Evolutionary conservation across 352 stramenopile genomes (phyloP).

Genomic region (Peronospora farinosa): DNA sequence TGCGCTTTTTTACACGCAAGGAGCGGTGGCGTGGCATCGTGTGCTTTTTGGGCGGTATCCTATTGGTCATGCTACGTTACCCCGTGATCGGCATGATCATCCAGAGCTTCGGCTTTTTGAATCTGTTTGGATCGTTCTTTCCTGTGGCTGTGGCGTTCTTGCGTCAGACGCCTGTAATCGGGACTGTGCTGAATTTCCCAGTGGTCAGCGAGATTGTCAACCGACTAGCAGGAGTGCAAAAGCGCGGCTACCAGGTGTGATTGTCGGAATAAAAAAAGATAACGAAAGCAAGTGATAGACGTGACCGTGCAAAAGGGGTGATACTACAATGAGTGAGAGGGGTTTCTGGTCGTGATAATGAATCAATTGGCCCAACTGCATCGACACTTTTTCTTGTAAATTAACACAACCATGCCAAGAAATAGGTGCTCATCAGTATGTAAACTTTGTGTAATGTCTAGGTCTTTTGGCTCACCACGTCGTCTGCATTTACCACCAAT

Average conservation of each 20-base stretch:
- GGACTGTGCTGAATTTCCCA: conserved; percentile 81
- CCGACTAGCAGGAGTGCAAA: conserved; percentile 71
- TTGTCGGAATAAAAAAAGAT: neutral
- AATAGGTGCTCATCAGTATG: neutral
- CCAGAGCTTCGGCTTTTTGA: conserved; percentile 92
- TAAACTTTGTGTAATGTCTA: neutral
- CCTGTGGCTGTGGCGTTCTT: conserved; percentile 90
- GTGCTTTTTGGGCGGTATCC: conserved; percentile 90
- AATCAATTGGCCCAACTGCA: neutral
- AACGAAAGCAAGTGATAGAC: conserved; percentile 19
- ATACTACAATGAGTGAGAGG: neutral
- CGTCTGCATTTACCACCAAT: conserved; percentile 6
- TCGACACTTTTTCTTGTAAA: neutral
- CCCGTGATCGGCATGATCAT: conserved; percentile 91
- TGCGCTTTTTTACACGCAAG: conserved; percentile 92
- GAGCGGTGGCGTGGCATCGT: conserved; percentile 91
- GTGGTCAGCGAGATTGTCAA: conserved; percentile 79
- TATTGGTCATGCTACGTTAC: conserved; percentile 90
- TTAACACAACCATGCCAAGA: neutral
- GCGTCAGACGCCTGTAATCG: conserved; percentile 89
- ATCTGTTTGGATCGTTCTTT: conserved; percentile 96
- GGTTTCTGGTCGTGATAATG: neutral
- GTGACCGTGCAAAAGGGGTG: neutral
- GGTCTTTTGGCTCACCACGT: neutral
- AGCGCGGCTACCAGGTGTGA: conserved; percentile 85